These are phyloP conservation scores for Plantago major DNA, from an alignment of 257 asterid species.

Conservation along the genomic window DNA sequence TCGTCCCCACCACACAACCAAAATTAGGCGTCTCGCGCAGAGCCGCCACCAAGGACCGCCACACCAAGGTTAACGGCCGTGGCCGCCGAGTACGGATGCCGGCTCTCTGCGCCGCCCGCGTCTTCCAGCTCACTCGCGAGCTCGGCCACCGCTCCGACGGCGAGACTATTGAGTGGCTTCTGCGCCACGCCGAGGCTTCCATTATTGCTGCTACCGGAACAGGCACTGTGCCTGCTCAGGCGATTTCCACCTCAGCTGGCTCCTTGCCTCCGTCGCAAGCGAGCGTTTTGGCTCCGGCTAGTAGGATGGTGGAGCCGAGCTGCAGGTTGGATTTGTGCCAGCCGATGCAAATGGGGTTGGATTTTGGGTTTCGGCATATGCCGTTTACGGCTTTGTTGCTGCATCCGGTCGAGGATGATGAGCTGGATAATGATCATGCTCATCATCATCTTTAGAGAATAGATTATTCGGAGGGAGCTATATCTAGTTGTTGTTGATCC, in stretches of 20 bases:
- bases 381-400: conserved; percentile 55
- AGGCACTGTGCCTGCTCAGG: conserved; percentile 51
- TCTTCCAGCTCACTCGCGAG: conserved; percentile 77
- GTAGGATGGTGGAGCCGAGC: too few relatives aligned
- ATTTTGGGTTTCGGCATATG: conserved; percentile 26
- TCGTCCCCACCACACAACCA: too few relatives aligned
- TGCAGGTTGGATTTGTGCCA: conserved; percentile 1
- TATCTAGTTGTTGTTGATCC: too few relatives aligned
- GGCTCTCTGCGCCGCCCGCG: conserved; percentile 67
- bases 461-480: too few relatives aligned
- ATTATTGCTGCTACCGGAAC: conserved; percentile 65
- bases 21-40: too few relatives aligned
- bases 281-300: conserved; percentile 6
- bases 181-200: conserved; percentile 60
- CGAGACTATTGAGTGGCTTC: conserved; percentile 84
- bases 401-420: conserved; percentile 51
- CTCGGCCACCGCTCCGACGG: conserved; percentile 78
- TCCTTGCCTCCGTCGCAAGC: conserved; percentile 22
- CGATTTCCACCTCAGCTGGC: conserved; percentile 28
- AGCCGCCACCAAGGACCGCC: conserved; percentile 52
- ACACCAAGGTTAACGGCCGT: conserved; percentile 81
- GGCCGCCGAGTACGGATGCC: conserved; percentile 90
- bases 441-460: too few relatives aligned
- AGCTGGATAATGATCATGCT: conserved; percentile 16
- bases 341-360: conserved; percentile 32